A percentile compares a stretch with the other conserved stretches of the same genome.
Conservation (phyloP, 2,329 filamentous ascomycete genomes). For the Fusarium citri region DNA sequence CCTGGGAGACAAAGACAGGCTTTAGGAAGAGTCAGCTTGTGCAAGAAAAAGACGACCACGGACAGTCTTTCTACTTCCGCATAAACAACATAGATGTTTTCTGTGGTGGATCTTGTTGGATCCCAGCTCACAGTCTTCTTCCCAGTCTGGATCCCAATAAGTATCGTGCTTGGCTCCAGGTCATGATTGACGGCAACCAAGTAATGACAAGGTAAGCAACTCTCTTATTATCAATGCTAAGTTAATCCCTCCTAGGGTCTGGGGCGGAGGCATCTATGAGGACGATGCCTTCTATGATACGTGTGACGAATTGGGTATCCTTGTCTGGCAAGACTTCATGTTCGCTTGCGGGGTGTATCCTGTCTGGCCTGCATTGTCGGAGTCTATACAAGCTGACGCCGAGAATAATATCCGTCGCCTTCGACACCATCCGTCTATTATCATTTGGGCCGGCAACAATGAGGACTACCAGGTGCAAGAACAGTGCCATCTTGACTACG, state of each 20-base stretch:
- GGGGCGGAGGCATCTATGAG: conserved; percentile 62
- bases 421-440: conserved; percentile 72
- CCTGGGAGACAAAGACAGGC: not conserved
- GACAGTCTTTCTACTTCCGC: conserved; percentile 79
- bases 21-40: conserved; percentile 27
- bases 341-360: conserved; percentile 77
- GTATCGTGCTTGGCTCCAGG: conserved; percentile 76
- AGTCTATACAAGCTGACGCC: conserved; percentile 69
- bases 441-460: conserved; percentile 85
- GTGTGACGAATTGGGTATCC: conserved; percentile 74
- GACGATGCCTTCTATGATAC: conserved; percentile 74
- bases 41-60: conserved; percentile 63
- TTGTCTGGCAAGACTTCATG: conserved; percentile 81
- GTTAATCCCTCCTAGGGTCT: conserved; percentile 26
- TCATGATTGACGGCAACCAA: conserved; percentile 67
- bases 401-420: conserved; percentile 70
- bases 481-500: conserved; percentile 73
- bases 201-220: conserved; percentile 31
- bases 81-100: conserved; percentile 78
- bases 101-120: conserved; percentile 82
- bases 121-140: conserved; percentile 81
- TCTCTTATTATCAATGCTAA: no score
- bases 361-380: conserved; percentile 62
- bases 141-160: conserved; percentile 55
- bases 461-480: conserved; percentile 83